Percentiles rank a stretch among this genome's conserved stretches.
Conservation (phyloP, 768 basidiomycete genomes). For the Mycena vulgaris region DNA sequence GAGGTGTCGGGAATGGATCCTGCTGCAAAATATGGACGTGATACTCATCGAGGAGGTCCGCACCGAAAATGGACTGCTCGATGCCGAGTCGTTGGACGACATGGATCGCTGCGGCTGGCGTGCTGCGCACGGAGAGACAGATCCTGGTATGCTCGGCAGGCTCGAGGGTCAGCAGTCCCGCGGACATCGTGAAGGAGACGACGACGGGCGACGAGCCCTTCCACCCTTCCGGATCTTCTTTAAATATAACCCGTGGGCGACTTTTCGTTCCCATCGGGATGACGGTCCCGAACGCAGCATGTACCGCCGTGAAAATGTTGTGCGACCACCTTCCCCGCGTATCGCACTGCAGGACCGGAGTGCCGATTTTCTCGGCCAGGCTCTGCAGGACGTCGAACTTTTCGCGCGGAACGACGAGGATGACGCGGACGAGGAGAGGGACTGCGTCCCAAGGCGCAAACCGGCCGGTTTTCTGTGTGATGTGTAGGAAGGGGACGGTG, state of each 20-base stretch:
- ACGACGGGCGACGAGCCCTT: constrained; percentile 35
- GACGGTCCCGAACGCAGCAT: constrained; percentile 37
- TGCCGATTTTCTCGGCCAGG: background rate
- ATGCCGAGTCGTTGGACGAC: constrained; percentile 1
- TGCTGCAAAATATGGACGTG: constrained; percentile 27
- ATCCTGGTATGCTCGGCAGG: constrained; percentile 15
- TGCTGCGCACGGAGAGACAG: constrained; percentile 30
- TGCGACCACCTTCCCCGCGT: constrained; percentile 12
- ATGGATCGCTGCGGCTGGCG: background rate
- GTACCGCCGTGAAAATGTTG: constrained; percentile 34
- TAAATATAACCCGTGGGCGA: constrained; percentile 30
- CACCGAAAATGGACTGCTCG: constrained; percentile 19
- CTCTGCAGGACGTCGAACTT: constrained; percentile 25
- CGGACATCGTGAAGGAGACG: constrained; percentile 38
- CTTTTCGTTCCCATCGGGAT: constrained; percentile 30
- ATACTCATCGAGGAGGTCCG: constrained; percentile 16
- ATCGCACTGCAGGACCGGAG: constrained; percentile 28
- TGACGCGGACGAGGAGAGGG: constrained; percentile 32
- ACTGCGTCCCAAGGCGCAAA: constrained; percentile 31
- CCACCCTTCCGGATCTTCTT: constrained; percentile 39
- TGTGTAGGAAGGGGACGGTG: constrained; percentile 40
- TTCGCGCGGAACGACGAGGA: constrained; percentile 36
- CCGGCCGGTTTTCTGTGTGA: constrained; percentile 32
- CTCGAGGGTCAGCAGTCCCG: constrained; percentile 33
- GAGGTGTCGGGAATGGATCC: constrained; percentile 3